Base-by-base conservation (phyloP, 1,284 basidiomycete genomes). In the Volvariella surrecta region DNA sequence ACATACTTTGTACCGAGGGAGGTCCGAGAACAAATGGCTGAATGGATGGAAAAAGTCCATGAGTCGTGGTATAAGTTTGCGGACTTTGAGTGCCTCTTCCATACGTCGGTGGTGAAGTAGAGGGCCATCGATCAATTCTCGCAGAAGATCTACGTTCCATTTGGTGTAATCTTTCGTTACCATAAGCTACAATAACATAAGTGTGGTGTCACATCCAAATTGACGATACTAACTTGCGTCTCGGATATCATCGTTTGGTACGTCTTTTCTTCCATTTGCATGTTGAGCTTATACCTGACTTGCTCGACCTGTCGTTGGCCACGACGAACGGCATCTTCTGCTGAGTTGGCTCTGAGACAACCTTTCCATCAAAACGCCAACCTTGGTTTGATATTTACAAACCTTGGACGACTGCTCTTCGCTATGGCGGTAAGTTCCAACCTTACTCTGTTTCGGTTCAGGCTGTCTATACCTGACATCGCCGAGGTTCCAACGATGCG, bases 21-120 rank as follows among this genome's bases (percentile, higher is more conserved):
- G 73, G 54, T 89, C 82, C 6, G 89, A 87, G 62, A 96, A 99
- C 21, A 88, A 79, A 56, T 83, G 79, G 48, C 66, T 84, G 59
- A 89, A 88, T 1, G 96, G 96, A 59, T 96, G 89, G 57, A 86
- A 97, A 68, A 99, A 99, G 1, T 82, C 76, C 70, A 97, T 82
- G 13, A 99, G 66, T 22, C 90, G 76, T 30, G 85, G 76, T 47
- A 96, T 81, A 52, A 96, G 93, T 55, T 91, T 84, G 13, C 89
- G 85, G 9, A 85, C 89, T 57, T 85, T 88, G 58, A 95, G 89
- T 1, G 90, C 91, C 62, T 99, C 96, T 55, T 99, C 96, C 57
- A 99, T 74, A n/a, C 96, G 73, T 55, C 89, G 90, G 0, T 91
- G 81, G 55, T 94, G 95, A 39, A 93, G 70, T 40, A 99, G 65